Percentiles rank a stretch among this genome's conserved stretches.
phyloP scores from a whole-genome alignment of 768 basidiomycete species.

The Boletales sp. region DNA sequence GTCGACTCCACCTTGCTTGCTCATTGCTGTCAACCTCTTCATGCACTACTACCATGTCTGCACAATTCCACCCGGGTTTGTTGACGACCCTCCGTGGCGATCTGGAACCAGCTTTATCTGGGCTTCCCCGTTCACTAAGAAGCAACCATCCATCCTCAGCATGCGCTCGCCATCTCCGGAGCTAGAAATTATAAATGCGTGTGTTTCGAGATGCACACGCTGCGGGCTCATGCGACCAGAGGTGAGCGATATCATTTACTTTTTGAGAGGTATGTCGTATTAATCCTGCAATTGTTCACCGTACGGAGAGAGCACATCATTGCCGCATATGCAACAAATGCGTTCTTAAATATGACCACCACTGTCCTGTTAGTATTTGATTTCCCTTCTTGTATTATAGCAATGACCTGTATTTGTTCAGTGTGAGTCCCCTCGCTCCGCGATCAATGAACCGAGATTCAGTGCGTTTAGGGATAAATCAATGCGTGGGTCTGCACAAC shows the following conservation, averaged over 20 bases:
- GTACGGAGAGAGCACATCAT: constrained; percentile 80
- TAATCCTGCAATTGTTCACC: constrained; percentile 2
- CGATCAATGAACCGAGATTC: background rate
- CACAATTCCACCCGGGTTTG: constrained; percentile 76
- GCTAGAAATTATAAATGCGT: constrained; percentile 51
- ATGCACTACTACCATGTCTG: constrained; percentile 85
- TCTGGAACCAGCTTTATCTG: constrained; percentile 48
- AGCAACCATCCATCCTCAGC: constrained; percentile 30
- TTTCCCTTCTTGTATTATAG: background rate
- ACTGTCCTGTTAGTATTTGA: constrained; percentile 70
- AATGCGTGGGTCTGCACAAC: constrained; percentile 94
- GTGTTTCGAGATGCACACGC: constrained; percentile 59
- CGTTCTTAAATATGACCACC: constrained; percentile 87
- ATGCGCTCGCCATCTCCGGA: constrained; percentile 48
- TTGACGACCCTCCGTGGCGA: constrained; percentile 51
- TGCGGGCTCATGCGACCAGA: constrained; percentile 74
- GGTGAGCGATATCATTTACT: constrained; percentile 41
- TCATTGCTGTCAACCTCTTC: constrained; percentile 74
- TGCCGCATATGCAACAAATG: constrained; percentile 90
- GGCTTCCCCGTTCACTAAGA: constrained; percentile 38
- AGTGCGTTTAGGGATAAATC: constrained; percentile 75
- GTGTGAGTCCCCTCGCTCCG: constrained; percentile 34
- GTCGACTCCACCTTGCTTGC: constrained; percentile 62
- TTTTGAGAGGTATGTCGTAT: background rate
- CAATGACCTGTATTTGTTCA: constrained; percentile 13